These are phyloP conservation scores for Pyrenophora teres DNA, from an alignment of 2,329 filamentous ascomycete species.

Conservation along the genomic window DNA sequence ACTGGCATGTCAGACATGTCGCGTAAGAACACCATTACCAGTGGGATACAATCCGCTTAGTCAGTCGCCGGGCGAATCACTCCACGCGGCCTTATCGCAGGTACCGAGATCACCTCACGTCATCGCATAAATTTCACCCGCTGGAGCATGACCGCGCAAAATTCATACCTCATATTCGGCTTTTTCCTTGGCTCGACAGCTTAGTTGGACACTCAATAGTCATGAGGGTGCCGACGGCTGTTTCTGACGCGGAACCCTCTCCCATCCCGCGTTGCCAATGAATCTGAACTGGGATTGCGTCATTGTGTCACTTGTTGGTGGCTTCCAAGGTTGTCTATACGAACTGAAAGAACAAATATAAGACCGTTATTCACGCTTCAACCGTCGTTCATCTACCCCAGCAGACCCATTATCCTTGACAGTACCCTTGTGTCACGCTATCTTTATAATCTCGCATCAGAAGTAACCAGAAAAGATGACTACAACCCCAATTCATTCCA, in stretches of 20 bases:
- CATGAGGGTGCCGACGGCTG: conserved; percentile 20
- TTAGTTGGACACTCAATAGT: conserved; percentile 22
- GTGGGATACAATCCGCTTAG: conserved; percentile 35
- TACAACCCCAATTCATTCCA: conserved; percentile 54
- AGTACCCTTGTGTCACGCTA: conserved; percentile 5
- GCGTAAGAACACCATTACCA: conserved; percentile 18
- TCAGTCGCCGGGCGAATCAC: conserved; percentile 38
- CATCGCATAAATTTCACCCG: conserved; percentile 30
- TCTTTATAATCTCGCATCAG: conserved; percentile 1
- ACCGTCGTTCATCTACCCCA: conserved; percentile 6
- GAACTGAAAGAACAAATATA: conserved; percentile 41
- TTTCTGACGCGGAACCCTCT: conserved; percentile 17
- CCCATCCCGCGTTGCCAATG: conserved; percentile 38
- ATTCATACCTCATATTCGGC: conserved; percentile 17
- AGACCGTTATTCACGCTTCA: conserved; percentile 22
- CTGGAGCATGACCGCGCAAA: conserved; percentile 16
- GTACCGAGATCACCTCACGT: conserved; percentile 40
- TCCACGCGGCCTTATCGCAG: conserved; percentile 32
- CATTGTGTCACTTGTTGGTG: conserved; percentile 24
- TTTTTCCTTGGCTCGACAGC: conserved; percentile 24
- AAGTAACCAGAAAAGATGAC: conserved; percentile 29
- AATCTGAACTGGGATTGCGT: conserved; percentile 31
- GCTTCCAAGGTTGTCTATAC: conserved; percentile 13
- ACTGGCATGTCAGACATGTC: conserved; percentile 7
- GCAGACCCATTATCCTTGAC: conserved; percentile 15